Evolutionary conservation across 2,329 filamentous ascomycete genomes (phyloP), one percentile per base, ranked within the genome.

Genomic region (Fusarium fujikuroi): DNA sequence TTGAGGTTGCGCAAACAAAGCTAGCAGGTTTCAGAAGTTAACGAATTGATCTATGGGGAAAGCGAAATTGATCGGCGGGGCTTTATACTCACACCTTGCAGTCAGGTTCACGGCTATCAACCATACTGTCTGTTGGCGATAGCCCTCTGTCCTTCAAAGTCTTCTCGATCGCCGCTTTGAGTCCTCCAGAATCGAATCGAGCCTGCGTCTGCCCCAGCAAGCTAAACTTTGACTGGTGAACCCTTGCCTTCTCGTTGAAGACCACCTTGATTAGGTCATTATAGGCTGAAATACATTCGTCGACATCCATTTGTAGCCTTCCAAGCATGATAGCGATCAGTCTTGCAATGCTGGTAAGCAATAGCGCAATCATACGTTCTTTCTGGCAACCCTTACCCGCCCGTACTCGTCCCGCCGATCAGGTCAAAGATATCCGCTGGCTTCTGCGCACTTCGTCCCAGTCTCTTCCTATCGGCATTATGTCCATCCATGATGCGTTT

Each of bases 311-410:
- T 28, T 40, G 19, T 0, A 69, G 30, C 1, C 50, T 44, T 7
- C 66, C 44, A 1, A 69, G 66, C 66, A 61, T 65, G 5, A 54
- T 65, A 3, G 66, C 56, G 15, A 58, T 65, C 2, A 69, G 28
- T 6, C 66, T 69, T 14, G 11, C 7, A 14, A 12, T 30, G 34
- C 5, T 6, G 3, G 30, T 28, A 1, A 32, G 36, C 6, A 37
- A 23, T 16, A 44, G 30, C 10, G 14, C 52, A 15, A 15, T 14
- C 9, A 32, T 7, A 0, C 0, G 12, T 2, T 0, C 28, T 30
- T 5, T 34, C n/a, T 11, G 5, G 15, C 8, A 16, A 16, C 8
- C 8, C 8, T 30, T 30, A 61, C 50, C 50, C 66, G 7, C 66
- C 56, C 14, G 61, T 69, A 37, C 61, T 49, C 10, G 50, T 49